Evolutionary conservation across 2,329 filamentous ascomycete species (phyloP).

Genomic region (Pyrenochaeta sp.): DNA sequence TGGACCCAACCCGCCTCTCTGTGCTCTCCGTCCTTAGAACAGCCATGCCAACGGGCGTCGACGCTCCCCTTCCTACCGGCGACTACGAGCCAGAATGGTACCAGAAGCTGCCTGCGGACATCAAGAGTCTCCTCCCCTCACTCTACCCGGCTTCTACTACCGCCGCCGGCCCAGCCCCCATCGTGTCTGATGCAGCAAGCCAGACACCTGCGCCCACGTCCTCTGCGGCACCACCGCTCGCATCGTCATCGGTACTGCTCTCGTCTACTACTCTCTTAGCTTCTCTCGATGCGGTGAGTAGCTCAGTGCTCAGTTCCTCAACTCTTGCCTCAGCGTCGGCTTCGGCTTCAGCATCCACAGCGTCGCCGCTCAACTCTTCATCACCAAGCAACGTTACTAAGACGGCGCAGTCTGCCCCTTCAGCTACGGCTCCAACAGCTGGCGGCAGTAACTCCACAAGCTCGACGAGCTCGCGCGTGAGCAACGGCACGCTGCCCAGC

Average conservation of each 20-base stretch:
- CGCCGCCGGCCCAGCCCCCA: background rate
- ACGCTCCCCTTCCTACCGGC: constrained; percentile 10
- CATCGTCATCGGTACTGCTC: background rate
- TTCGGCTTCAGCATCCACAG: background rate
- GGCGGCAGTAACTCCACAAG: background rate
- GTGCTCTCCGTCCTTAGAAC: constrained; percentile 23
- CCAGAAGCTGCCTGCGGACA: constrained; percentile 16
- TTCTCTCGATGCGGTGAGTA: background rate
- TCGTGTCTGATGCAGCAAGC: background rate
- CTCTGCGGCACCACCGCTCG: background rate
- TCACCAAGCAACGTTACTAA: constrained; percentile 8
- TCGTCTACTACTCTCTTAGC: background rate
- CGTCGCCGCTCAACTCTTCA: background rate
- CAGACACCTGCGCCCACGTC: background rate
- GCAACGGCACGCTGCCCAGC: constrained; percentile 1
- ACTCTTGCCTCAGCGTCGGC: background rate
- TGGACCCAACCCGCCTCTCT: constrained; percentile 21
- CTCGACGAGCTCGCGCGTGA: background rate
- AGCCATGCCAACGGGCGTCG: constrained; percentile 14
- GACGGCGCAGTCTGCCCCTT: constrained; percentile 10
- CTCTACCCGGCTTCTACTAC: constrained; percentile 18
- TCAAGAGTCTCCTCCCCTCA: constrained; percentile 15
- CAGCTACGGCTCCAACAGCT: background rate
- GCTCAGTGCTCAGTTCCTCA: background rate
- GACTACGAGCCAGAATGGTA: constrained; percentile 20